These are phyloP conservation scores for Penicillium bovifimosum DNA, from an alignment of 495 filamentous ascomycete genomes.

Conservation along the genomic window DNA sequence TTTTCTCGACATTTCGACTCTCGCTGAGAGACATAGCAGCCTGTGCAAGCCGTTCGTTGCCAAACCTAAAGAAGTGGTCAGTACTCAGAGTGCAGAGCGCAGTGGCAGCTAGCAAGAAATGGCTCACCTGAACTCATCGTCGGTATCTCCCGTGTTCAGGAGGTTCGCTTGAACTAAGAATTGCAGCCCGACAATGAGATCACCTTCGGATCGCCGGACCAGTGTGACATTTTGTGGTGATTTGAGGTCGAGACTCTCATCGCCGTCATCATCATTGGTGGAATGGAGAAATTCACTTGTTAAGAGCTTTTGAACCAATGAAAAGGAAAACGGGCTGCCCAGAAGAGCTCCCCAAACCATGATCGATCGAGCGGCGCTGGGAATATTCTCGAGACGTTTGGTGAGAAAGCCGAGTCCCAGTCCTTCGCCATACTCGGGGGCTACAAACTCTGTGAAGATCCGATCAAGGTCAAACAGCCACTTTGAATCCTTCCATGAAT, in stretches of 20 bases:
- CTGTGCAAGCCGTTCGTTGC: conserved; percentile 76
- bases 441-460: conserved; percentile 75
- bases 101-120: not conserved
- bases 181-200: conserved; percentile 71
- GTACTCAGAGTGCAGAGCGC: not conserved
- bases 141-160: conserved; percentile 65
- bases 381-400: conserved; percentile 68
- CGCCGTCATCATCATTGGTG: conserved; percentile 29
- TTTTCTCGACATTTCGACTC: conserved; percentile 59
- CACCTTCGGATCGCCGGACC: conserved; percentile 37
- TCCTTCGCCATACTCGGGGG: conserved; percentile 68
- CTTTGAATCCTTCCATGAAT: conserved; percentile 68
- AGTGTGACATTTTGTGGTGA: conserved; percentile 28
- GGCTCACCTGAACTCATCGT: conserved; percentile 58
- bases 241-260: conserved; percentile 30
- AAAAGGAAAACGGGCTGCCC: conserved; percentile 74
- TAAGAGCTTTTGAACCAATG: conserved; percentile 69
- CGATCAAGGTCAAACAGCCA: conserved; percentile 84
- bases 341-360: conserved; percentile 81
- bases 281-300: conserved; percentile 59
- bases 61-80: conserved; percentile 47
- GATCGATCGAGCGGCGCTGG: conserved; percentile 64
- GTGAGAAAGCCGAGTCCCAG: conserved; percentile 75
- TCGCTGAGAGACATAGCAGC: conserved; percentile 66
- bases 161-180: conserved; percentile 71